A percentile compares a stretch with the other conserved stretches of the same genome.
Conservation (phyloP, 805 yeast genomes). For the Lipomyces spencermartinsiae region DNA sequence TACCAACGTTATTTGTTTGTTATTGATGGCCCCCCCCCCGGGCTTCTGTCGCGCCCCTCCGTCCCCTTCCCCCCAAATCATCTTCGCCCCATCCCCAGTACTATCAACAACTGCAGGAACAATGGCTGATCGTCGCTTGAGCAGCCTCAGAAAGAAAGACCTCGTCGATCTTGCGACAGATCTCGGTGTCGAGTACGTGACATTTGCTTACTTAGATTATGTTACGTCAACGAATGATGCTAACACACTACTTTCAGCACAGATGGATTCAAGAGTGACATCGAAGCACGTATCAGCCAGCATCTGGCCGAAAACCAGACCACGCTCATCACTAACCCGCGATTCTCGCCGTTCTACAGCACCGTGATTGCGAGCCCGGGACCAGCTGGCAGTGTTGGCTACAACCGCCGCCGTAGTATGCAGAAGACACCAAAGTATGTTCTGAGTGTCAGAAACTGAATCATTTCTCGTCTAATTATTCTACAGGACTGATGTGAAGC, state of each 20-base stretch:
- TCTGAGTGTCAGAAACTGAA: constrained; percentile 10
- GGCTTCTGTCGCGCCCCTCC: not conserved
- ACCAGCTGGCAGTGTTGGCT: constrained; percentile 19
- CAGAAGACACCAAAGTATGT: constrained; percentile 35
- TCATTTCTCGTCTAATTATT: not conserved
- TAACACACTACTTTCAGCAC: constrained; percentile 18
- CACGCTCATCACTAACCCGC: constrained; percentile 35
- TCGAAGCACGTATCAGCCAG: constrained; percentile 43
- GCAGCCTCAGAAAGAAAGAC: constrained; percentile 49
- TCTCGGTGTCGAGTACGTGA: constrained; percentile 47
- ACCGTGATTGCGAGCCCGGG: constrained; percentile 27
- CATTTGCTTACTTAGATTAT: not conserved
- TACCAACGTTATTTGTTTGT: not conserved
- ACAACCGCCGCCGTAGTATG: constrained; percentile 27
- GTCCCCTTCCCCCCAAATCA: constrained; percentile 1
- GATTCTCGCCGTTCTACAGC: constrained; percentile 36
- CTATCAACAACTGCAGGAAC: not conserved
- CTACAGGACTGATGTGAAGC: constrained; percentile 2
- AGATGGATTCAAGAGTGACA: constrained; percentile 44
- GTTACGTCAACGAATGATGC: not conserved
- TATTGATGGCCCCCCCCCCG: not conserved
- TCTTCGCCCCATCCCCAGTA: not conserved
- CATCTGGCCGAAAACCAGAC: constrained; percentile 36
- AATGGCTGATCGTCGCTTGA: constrained; percentile 40
- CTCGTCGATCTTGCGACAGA: constrained; percentile 49